Percentiles rank a stretch among this genome's conserved stretches.
Evolutionary conservation across 2,329 filamentous ascomycete genomes (phyloP).

Genomic region (Capronia americana): DNA sequence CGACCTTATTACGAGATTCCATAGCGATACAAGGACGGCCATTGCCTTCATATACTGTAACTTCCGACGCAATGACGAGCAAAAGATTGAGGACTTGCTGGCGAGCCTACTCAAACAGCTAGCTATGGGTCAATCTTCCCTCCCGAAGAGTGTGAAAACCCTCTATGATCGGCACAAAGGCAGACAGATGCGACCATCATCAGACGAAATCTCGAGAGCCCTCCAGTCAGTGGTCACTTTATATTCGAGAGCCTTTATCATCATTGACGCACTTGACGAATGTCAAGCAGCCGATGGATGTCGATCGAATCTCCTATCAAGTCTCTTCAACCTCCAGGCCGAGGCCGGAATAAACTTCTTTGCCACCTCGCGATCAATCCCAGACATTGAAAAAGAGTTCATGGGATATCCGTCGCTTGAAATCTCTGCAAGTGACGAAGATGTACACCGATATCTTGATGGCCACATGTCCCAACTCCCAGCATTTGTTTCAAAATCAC

Average conservation of each 20-base stretch:
- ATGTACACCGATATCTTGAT: conserved; percentile 32
- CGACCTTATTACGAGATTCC: conserved; percentile 43
- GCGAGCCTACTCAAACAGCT: conserved; percentile 30
- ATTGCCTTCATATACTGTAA: conserved; percentile 59
- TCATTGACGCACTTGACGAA: conserved; percentile 40
- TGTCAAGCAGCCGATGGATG: conserved; percentile 13
- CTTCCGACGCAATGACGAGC: conserved; percentile 48
- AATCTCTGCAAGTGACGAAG: conserved; percentile 18
- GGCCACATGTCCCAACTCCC: conserved; percentile 22
- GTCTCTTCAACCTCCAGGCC: conserved; percentile 39
- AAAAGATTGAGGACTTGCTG: conserved; percentile 43
- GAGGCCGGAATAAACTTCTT: neutral
- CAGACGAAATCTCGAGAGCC: conserved; percentile 17
- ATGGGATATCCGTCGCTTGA: neutral
- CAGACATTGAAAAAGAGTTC: conserved; percentile 5
- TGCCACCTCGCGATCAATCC: conserved; percentile 3
- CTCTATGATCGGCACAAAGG: conserved; percentile 15
- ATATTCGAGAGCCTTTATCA: conserved; percentile 32
- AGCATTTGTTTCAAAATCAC: conserved; percentile 14
- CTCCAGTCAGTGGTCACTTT: conserved; percentile 7
- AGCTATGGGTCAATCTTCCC: conserved; percentile 8
- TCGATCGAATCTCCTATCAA: conserved; percentile 12
- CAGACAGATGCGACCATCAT: conserved; percentile 8
- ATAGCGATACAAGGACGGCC: conserved; percentile 40
- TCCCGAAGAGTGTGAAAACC: conserved; percentile 22